Base-by-base conservation (phyloP, 176 grass and related monocot genomes). In the Carex myosuroides region DNA sequence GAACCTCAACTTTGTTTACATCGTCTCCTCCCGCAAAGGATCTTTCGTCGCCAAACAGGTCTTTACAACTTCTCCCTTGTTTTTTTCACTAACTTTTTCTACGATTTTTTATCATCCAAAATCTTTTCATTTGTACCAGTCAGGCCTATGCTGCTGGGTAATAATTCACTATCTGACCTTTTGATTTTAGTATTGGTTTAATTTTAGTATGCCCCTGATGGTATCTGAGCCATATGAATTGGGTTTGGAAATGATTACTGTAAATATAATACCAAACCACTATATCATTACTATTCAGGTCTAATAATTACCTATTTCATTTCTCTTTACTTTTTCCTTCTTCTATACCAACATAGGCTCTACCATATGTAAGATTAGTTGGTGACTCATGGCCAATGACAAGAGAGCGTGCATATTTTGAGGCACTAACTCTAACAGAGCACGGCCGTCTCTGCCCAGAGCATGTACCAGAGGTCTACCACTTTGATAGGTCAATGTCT, bases 1-100 rank as follows among this genome's bases (percentile, higher is more conserved):
- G 68, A 98, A 98, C 85, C 96, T 98, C 91, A 98, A 98, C 85
- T 95, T 98, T 86, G 96, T 98, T 83, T 98, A 88, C 89, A 95
- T 98, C 89, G 86, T 98, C 83, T 11, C 61, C 77, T 89, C 89
- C 85, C 76, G 79, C 8, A 56, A 79, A 84, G 96, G 96, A 83
- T 89, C 93, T 70, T 69, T 98, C 26, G 93, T 98, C 44, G 17
- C 91, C 86, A 98, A 98, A 88, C 96, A 95, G 93, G 96, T 77
- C 44, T 42, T 44, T 10, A 48, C 44, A 48, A 48, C 9, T 48
- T 48, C 8, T 11, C 44, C 44, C 8, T 11, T 46, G 37, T 6
- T 41, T 41, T 41, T 41, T 41, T 41, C 39, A 41, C 39, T 41
- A 41, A 41, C 5, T 41, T 41, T 41, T 41, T 41, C 39, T 41